A percentile compares a stretch with the other conserved stretches of the same genome.
Conservation (phyloP, 2,329 filamentous ascomycete species). For the Fusarium sambucinum region DNA sequence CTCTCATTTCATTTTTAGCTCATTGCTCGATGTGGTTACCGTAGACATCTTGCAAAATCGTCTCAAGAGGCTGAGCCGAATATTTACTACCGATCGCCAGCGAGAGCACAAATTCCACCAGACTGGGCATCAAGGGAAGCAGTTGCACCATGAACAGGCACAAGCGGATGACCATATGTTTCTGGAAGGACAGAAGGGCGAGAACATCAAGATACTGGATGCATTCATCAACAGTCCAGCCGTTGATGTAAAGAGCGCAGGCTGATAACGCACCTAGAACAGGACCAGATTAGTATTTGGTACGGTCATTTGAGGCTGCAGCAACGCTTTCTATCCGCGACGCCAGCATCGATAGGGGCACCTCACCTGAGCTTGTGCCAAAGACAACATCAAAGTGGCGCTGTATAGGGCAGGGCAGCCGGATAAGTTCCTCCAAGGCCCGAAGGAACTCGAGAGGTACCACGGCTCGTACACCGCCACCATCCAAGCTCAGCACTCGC, state of each 20-base stretch:
- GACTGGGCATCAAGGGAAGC: not conserved
- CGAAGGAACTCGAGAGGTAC: not conserved
- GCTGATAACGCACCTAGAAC: not conserved
- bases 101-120: not conserved
- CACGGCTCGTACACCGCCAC: not conserved
- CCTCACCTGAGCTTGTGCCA: not conserved
- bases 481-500: not conserved
- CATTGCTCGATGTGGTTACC: too few species aligned
- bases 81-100: not conserved
- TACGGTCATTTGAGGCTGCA: not conserved
- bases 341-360: not conserved
- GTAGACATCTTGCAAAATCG: not conserved
- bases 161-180: not conserved
- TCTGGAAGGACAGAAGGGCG: not conserved
- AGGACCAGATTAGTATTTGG: not conserved
- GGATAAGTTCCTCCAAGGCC: not conserved
- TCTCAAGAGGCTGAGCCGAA: not conserved
- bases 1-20: too few species aligned
- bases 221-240: not conserved
- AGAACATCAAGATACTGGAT: not conserved
- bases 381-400: not conserved
- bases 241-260: not conserved
- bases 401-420: not conserved
- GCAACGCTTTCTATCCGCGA: not conserved
- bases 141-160: not conserved